Base-by-base conservation (phyloP, 1,284 basidiomycete genomes). In the Xerocomus nothofagi region DNA sequence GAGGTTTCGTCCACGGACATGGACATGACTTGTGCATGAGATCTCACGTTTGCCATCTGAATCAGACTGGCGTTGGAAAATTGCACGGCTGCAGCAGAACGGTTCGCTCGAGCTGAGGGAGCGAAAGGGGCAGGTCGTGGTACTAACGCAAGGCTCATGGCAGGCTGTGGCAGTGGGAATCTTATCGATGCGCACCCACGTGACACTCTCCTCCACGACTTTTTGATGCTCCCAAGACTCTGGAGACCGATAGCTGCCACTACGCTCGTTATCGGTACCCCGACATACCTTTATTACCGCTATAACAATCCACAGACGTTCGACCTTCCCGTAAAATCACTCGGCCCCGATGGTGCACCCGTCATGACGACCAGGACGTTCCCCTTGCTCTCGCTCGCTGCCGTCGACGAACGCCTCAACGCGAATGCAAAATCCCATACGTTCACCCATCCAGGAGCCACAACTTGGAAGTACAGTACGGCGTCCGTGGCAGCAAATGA, bases 401-500 rank as follows among this genome's bases (percentile, higher is more conserved):
- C 77, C 36, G 69, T 88, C 33, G 78, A 90, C 50, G 68, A 73
- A 11, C 80, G 84, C 11, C 74, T 93, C 40, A 76, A 68, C 41
- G 77, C 81, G 56, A 74, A 82, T 60, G 79, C 80, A 8, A 75
- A 71, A 17, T 67, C 70, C 20, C 71, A 80, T 49, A 71, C 68
- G 34, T 69, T 73, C 43, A 55, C 67, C 24, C 74, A 79, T 42
- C 80, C 76, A 2, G 76, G 71, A 36, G 84, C 79, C 6, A 68
- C 81, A 38, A 68, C 76, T 8, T 91, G 87, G 81, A 82, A 79
- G 65, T 86, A 88, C 70, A 79, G 86, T 43, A 93, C 87, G 1
- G 90, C 91, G 18, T 81, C 78, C 39, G 72, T 98, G 31, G 75
- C 90, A 1, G 88, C 91, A 6, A 98, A 98, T 64, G 82, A 91